Evolutionary conservation across 2,329 filamentous ascomycete genomes (phyloP).

Genomic region (Aspergillus phoenicis): DNA sequence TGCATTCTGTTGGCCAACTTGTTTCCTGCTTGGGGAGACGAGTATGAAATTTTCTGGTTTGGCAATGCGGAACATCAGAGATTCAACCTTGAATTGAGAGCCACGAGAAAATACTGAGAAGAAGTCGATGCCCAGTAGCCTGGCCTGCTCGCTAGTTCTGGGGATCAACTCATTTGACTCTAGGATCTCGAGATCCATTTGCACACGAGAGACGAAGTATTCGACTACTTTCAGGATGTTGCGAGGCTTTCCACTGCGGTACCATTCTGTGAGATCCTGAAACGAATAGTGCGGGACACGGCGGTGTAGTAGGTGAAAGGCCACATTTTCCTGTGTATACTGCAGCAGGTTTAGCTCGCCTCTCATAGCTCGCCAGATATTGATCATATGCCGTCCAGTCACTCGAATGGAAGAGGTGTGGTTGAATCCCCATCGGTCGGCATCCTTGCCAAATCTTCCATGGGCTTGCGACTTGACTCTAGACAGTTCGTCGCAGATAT

Average conservation of each 20-base stretch:
- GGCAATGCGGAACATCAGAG: slow-evolving; percentile 96
- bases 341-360: slow-evolving; percentile 88
- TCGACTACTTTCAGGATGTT: slow-evolving; percentile 74
- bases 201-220: slow-evolving; percentile 75
- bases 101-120: slow-evolving; percentile 93
- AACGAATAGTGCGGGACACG: slow-evolving; percentile 87
- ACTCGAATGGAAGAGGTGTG: slow-evolving; percentile 88
- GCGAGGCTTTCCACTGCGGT: slow-evolving; percentile 65
- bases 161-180: slow-evolving; percentile 86
- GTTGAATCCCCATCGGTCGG: slow-evolving; percentile 90
- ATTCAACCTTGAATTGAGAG: slow-evolving; percentile 98
- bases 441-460: slow-evolving; percentile 81
- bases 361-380: slow-evolving; percentile 95
- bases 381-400: slow-evolving; percentile 95
- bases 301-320: slow-evolving; percentile 83
- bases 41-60: slow-evolving; percentile 95
- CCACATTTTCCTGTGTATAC: slow-evolving; percentile 95
- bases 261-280: slow-evolving; percentile 80
- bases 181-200: slow-evolving; percentile 85
- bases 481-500: slow-evolving; percentile 88
- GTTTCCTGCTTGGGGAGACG: slow-evolving; percentile 84
- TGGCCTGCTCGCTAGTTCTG: slow-evolving; percentile 90
- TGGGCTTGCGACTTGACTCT: slow-evolving; percentile 82
- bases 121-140: slow-evolving; percentile 91
- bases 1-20: slow-evolving; percentile 92